Conservation (phyloP, 352 stramenopile species). For the Globisporangium cederbergense region DNA sequence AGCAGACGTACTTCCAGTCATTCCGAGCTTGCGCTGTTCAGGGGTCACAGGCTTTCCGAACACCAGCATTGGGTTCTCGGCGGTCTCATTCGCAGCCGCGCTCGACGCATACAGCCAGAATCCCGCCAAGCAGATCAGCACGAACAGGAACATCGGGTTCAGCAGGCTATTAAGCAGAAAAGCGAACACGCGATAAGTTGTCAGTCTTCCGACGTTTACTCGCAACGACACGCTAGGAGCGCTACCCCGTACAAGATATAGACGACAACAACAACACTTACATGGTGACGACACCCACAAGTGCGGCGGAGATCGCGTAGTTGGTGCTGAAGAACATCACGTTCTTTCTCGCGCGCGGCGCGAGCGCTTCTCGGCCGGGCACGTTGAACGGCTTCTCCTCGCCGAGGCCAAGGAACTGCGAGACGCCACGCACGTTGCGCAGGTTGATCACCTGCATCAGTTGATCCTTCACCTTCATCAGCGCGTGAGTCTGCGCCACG, state of each 20-base stretch:
- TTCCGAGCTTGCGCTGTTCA: conserved; percentile 78
- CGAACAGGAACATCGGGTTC: conserved; percentile 87
- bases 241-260: background rate
- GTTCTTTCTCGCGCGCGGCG: conserved; percentile 71
- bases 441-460: conserved; percentile 63
- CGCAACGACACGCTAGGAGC: conserved; percentile 2
- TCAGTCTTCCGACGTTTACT: conserved; percentile 4
- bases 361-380: conserved; percentile 55
- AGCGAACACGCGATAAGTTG: background rate
- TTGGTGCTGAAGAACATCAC: conserved; percentile 83
- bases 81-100: conserved; percentile 58
- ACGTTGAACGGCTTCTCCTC: conserved; percentile 87
- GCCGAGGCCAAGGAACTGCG: conserved; percentile 78
- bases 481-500: conserved; percentile 43
- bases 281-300: conserved; percentile 84
- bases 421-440: conserved; percentile 75
- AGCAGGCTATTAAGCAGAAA: conserved; percentile 40
- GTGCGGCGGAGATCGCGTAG: conserved; percentile 71
- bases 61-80: conserved; percentile 71
- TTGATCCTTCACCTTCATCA: conserved; percentile 68
- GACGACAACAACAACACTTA: conserved; percentile 19
- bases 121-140: conserved; percentile 75
- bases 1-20: conserved; percentile 54
- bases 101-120: conserved; percentile 84
- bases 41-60: conserved; percentile 65